Base-by-base conservation (phyloP, 345 rosid genomes). In the Eucalyptus tenuipes region DNA sequence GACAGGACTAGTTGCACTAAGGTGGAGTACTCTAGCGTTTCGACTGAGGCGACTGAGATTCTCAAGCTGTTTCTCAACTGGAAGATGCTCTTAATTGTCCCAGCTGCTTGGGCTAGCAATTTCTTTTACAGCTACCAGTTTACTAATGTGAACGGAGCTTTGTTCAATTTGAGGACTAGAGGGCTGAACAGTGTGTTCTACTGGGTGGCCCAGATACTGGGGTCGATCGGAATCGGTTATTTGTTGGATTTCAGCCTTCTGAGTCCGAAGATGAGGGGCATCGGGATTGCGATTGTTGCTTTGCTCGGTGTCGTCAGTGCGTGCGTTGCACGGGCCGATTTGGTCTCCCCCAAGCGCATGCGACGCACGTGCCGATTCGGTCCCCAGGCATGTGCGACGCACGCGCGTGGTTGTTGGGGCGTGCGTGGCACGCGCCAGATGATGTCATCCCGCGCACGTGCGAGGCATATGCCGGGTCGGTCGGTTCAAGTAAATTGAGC, bases 141-240 rank as follows among this genome's bases (percentile, higher is more conserved):
- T 89, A 97, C 94, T 89, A 95, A 96, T 57, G 97, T 96, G 42
- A 96, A 97, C n/a, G 95, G 91, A 3, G 91, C 86, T 25, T 89
- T 93, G 59, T 97, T 97, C 87, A 95, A 93, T 86, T 66, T 97
- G 53, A 90, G 99, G 92, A 96, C 98, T 2, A 94, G 99, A 87
- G 98, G 99, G 2, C 90, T 96, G 92, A 97, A 95, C 93, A 96
- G 95, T n/a, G 96, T 95, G 31, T 97, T 96, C 85, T 96, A 97
- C 12, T 97, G 99, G 98, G 98, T 98, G 31, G 98, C 99, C 2
- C 99, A 95, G 91, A 95, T 97, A 97, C n/a, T 91, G 49, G 99
- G 99, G 5, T 96, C 99, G 0, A 64, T 92, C 3, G 94, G 92
- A 29, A 94, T 97, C 25, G 97, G 99, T 4, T 96, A 93, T 29